These are phyloP conservation scores for Huntiella abstrusa DNA, from an alignment of 2,329 filamentous ascomycete genomes.

Conservation along the genomic window DNA sequence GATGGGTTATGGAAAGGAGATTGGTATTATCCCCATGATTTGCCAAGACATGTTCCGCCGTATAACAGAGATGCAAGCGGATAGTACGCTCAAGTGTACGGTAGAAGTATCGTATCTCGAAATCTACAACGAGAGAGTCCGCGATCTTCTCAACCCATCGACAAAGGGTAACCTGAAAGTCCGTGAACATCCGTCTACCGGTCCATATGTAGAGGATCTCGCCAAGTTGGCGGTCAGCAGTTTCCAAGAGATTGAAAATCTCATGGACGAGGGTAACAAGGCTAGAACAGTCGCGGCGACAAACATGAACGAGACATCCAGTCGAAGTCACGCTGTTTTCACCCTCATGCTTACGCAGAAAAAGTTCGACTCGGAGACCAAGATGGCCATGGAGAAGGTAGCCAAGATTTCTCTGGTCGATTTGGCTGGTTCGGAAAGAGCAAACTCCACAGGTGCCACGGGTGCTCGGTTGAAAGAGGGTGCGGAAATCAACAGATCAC, in stretches of 20 bases:
- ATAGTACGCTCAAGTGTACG: slow-evolving; percentile 67
- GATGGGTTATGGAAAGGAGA: slow-evolving; percentile 97
- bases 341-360: slow-evolving; percentile 93
- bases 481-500: slow-evolving; percentile 91
- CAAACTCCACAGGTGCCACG: slow-evolving; percentile 90
- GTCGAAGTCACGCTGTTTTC: slow-evolving; percentile 94
- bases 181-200: slow-evolving; percentile 90
- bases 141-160: slow-evolving; percentile 82
- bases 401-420: slow-evolving; percentile 97
- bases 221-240: slow-evolving; percentile 87
- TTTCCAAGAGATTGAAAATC: slow-evolving; percentile 85
- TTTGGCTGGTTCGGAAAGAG: slow-evolving; percentile 91
- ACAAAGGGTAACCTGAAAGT: slow-evolving; percentile 96
- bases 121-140: slow-evolving; percentile 96
- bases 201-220: slow-evolving; percentile 93
- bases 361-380: slow-evolving; percentile 73
- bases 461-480: slow-evolving; percentile 91
- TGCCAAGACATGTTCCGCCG: slow-evolving; percentile 94
- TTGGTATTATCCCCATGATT: slow-evolving; percentile 90
- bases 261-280: slow-evolving; percentile 99
- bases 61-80: slow-evolving; percentile 50
- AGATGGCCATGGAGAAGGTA: slow-evolving; percentile 94
- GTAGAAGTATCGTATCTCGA: slow-evolving; percentile 97
- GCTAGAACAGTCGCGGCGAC: slow-evolving; percentile 92
- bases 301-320: slow-evolving; percentile 99